Conservation (phyloP, 345 rosid species). For the Dipteronia dyeriana region DNA sequence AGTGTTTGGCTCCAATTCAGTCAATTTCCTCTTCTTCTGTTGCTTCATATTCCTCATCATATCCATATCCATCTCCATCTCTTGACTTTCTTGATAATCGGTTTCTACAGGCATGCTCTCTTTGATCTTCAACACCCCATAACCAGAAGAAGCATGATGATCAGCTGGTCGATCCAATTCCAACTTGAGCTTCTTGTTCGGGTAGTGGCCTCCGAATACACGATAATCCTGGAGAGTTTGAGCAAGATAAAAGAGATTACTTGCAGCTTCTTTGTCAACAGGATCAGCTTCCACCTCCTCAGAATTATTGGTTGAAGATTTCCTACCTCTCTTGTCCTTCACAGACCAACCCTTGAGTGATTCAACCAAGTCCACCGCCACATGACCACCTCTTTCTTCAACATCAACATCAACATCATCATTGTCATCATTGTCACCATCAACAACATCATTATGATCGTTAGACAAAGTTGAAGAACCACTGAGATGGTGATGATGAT, state of each 20-base stretch:
- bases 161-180: neutral
- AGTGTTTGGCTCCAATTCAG: slow-evolving; percentile 28
- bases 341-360: slow-evolving; percentile 36
- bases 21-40: slow-evolving; percentile 35
- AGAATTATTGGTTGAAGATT: neutral
- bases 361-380: slow-evolving; percentile 30
- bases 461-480: slow-evolving; percentile 32
- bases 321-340: slow-evolving; percentile 43
- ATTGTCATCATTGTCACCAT: neutral
- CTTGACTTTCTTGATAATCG: slow-evolving; percentile 2
- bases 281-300: slow-evolving; percentile 15
- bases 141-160: neutral
- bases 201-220: neutral
- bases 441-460: slow-evolving; percentile 26
- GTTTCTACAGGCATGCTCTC: neutral
- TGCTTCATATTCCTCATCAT: neutral
- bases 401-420: neutral
- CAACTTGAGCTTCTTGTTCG: neutral
- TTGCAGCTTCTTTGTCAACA: slow-evolving; percentile 28
- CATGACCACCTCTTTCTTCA: neutral
- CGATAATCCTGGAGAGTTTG: neutral
- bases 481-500: neutral
- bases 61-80: neutral
- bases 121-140: slow-evolving; percentile 13
- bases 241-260: slow-evolving; percentile 38